A percentile compares a stretch with the other conserved stretches of the same genome.
Evolutionary conservation across 148 eudicot species (phyloP).

Genomic region (Vaccinium vitisidaea): DNA sequence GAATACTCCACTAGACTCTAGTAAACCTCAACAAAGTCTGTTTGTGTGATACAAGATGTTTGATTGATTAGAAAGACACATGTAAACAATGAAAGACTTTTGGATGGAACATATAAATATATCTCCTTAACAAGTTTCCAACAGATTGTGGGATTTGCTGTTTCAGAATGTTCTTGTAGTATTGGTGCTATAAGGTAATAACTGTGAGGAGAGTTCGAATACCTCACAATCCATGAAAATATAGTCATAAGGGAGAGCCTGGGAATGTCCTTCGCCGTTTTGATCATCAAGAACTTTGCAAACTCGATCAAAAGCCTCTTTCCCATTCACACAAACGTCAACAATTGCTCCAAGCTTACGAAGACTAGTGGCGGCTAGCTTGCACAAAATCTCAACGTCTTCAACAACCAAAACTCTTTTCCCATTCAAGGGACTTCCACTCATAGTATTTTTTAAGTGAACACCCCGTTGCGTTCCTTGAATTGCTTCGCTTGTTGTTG

Average conservation of each 20-base stretch:
- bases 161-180: no score
- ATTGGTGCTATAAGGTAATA: background rate
- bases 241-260: conserved; percentile 12
- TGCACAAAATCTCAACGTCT: background rate
- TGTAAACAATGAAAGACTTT: no score
- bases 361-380: background rate
- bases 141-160: background rate
- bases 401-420: conserved; percentile 12
- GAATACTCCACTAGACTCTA: background rate
- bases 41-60: background rate
- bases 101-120: no score
- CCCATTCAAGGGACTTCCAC: conserved; percentile 11
- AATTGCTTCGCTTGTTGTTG: background rate
- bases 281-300: conserved; percentile 11
- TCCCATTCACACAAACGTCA: conserved; percentile 13
- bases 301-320: conserved; percentile 13
- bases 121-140: background rate
- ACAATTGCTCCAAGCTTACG: conserved; percentile 10
- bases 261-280: background rate
- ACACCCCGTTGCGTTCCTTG: background rate
- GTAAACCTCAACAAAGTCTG: background rate
- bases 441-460: background rate
- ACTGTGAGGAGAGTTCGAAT: no score
- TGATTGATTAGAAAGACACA: no score
- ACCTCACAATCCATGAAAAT: conserved; percentile 21